Evolutionary conservation across 257 asterid species (phyloP), one percentile per base, ranked within the genome.

Genomic region (Knoxia roxburghii): DNA sequence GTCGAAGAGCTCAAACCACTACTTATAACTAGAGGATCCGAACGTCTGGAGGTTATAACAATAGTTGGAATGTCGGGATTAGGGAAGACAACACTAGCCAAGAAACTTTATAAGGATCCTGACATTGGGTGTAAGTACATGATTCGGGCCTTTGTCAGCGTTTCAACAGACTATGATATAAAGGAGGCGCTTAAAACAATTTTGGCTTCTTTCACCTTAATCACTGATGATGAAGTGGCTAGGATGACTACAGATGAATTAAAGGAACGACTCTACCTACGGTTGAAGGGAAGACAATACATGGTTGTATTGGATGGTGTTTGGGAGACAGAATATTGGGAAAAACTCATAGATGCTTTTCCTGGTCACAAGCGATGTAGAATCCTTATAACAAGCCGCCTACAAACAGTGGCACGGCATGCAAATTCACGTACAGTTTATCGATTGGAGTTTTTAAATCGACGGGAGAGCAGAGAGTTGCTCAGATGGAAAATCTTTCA

Each of bases 171-270:
- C 7, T 84, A 78, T 0, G 76, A 75, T 45, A 67, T 70, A 53
- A 80, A 68, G 63, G 85, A 84, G 55, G 78, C 84, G 32, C 80
- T 80, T 69, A 88, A 82, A 10, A 56, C 57, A 64, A 82, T 84
- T 68, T 49, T 78, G 29, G 26, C 72, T 21, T 40, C 68, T 24
- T 69, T 80, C 30, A 66, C 60, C 5, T 71, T 71, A 49, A 64
- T 70, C 29, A n/a, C n/a, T n/a, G 73, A 23, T 23, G 85, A 82
- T 1, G 37, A 60, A 0, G 73, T 73, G 79, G 29, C 68, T 15
- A 68, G 67, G 70, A 77, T 79, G 87, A 69, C 68, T 1, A 85
- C 73, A 3, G 83, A 80, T 2, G 43, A 26, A 7, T 32, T 86
- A 49, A 82, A 70, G 0, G 62, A 68, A 64, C 78, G 78, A 66